Evolutionary conservation across 768 basidiomycete genomes (phyloP), one percentile per base, ranked within the genome.

Genomic region (Lactarius vividus): DNA sequence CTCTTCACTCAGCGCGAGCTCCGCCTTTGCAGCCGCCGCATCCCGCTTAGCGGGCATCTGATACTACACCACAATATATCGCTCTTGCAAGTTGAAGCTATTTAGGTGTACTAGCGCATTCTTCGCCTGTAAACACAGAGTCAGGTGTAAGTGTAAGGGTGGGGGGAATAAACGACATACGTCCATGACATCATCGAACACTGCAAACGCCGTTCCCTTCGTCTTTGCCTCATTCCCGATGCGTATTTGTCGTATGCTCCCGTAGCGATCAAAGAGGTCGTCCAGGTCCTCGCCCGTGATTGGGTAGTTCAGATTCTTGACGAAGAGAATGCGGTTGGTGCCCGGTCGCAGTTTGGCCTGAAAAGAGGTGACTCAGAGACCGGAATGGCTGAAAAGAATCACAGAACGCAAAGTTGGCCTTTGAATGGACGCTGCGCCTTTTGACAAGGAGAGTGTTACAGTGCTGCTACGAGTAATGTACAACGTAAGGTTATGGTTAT

Each of bases 1-100:
- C 76, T 94, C 90, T 79, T 98, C 96, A 72, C 96, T 81, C 71
- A 87, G 86, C 16, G 93, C 92, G 59, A 98, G 78, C 71, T 98
- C 96, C 26, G 93, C 92, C 74, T 97, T 97, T 16, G 91, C 90
- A 8, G 93, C 89, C 1, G 94, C 93, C 1, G 94, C 94, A 72
- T 96, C 94, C 73, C 96, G 94, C 76, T 95, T 93, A n/a, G 94
- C 89, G 42, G 95, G 94, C 88, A 98, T 96, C 75, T 98, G 96
- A 73, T 96, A 98, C 33, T 98, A 80, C 10, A 98, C 96, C 64
- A 99, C 96, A 61, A 99, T 96, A 78, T 98, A 99, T 29, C 96
- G 90, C 77, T 97, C 96, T 79, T 95, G 94, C 65, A 99, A 77
- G 79, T 99, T 96, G 80, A 99, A 99, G 54, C 96, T 96, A 72